These are phyloP conservation scores for Grosmannia clavigera DNA, from an alignment of 2,329 filamentous ascomycete species.

Conservation along the genomic window DNA sequence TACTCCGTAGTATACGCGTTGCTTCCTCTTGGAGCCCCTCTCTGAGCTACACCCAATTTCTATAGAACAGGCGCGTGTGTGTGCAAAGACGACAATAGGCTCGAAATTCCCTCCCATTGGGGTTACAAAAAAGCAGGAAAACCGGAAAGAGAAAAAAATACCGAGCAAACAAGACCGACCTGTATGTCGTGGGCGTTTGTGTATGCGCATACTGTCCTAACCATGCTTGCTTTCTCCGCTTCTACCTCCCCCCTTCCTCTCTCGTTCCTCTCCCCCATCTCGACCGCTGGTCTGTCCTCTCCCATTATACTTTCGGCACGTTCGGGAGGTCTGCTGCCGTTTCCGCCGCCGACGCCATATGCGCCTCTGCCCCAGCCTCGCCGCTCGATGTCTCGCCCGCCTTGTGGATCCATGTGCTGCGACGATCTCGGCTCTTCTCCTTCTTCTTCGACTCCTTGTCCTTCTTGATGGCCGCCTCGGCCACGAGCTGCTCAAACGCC, in stretches of 20 bases:
- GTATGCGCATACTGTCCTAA: background rate
- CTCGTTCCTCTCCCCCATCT: background rate
- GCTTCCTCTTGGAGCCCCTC: background rate
- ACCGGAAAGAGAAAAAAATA: background rate
- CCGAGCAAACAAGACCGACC: background rate
- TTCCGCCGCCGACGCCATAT: conserved; percentile 5
- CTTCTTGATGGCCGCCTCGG: conserved; percentile 92
- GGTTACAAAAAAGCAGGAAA: background rate
- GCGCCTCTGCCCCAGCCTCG: background rate
- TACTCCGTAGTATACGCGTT: no score
- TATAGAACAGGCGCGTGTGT: background rate
- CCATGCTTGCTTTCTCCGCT: background rate
- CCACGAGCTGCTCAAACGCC: conserved; percentile 95
- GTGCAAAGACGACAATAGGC: background rate
- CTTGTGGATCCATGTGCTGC: background rate
- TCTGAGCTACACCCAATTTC: background rate
- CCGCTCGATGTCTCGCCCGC: background rate
- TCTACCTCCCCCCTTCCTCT: background rate
- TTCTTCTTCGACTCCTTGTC: conserved; percentile 53
- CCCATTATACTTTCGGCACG: background rate
- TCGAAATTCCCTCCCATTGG: background rate
- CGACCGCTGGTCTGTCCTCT: no score
- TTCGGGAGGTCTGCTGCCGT: conserved; percentile 1
- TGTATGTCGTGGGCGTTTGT: background rate
- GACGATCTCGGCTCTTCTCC: conserved; percentile 1